A percentile compares a stretch with the other conserved stretches of the same genome.
phyloP scores from a whole-genome alignment of 2,329 filamentous ascomycete genomes.

The Fusarium sp. region DNA sequence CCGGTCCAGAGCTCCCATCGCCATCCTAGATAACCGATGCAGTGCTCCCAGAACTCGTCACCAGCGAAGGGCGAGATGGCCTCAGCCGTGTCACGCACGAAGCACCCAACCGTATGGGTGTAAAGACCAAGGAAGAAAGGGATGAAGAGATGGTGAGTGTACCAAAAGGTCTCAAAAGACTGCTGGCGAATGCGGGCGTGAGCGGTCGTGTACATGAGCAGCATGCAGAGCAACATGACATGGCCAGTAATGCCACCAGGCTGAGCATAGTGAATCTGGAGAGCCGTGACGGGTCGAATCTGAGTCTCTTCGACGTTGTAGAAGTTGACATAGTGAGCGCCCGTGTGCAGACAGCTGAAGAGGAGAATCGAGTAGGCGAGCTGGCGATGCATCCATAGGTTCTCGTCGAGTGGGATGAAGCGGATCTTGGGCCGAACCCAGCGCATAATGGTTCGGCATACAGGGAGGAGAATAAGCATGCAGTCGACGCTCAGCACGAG shows the following conservation, averaged over 20 bases:
- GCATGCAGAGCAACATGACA: slow-evolving; percentile 98
- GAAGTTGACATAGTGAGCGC: slow-evolving; percentile 96
- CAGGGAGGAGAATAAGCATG: slow-evolving; percentile 89
- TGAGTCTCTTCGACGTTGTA: slow-evolving; percentile 92
- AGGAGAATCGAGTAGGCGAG: slow-evolving; percentile 89
- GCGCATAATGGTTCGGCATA: slow-evolving; percentile 91
- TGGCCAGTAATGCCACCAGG: slow-evolving; percentile 94
- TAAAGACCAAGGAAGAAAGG: slow-evolving; percentile 94
- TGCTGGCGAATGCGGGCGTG: slow-evolving; percentile 95
- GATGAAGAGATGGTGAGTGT: slow-evolving; percentile 98
- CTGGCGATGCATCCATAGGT: slow-evolving; percentile 95
- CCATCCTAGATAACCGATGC: slow-evolving; percentile 96
- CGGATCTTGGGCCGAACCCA: slow-evolving; percentile 86
- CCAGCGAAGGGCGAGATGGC: slow-evolving; percentile 87
- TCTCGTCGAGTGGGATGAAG: slow-evolving; percentile 95
- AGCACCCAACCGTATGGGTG: slow-evolving; percentile 95
- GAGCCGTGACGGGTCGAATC: slow-evolving; percentile 80
- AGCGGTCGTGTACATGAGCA: slow-evolving; percentile 96
- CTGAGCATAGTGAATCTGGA: slow-evolving; percentile 92
- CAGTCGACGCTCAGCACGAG: slow-evolving; percentile 85
- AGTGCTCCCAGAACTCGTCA: slow-evolving; percentile 86
- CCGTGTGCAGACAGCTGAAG: slow-evolving; percentile 81
- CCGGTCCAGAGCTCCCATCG: slow-evolving; percentile 93
- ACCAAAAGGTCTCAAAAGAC: slow-evolving; percentile 99
- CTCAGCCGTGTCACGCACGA: slow-evolving; percentile 83